Evolutionary conservation across 2,329 filamentous ascomycete species (phyloP).

Genomic region (Bimuria novae-zelandiae): DNA sequence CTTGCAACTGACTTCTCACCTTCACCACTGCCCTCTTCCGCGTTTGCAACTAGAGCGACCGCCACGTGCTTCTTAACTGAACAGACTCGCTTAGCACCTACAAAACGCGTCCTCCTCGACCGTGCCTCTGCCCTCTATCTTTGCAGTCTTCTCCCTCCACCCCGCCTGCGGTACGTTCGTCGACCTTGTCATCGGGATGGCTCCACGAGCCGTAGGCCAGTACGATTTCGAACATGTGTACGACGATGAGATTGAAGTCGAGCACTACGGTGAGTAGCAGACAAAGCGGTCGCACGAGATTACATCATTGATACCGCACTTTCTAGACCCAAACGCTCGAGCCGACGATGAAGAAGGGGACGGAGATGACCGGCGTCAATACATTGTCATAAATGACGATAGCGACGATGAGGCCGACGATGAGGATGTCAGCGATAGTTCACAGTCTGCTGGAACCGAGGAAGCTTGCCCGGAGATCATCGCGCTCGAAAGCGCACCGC

Average conservation of each 20-base stretch:
- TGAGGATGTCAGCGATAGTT: background rate
- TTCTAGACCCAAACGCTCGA: background rate
- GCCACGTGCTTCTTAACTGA: background rate
- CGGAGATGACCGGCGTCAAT: background rate
- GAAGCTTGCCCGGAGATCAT: background rate
- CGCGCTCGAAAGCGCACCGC: too few relatives aligned
- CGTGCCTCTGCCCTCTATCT: background rate
- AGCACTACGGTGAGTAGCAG: constrained; percentile 6
- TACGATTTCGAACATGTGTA: constrained; percentile 6
- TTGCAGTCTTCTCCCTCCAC: background rate
- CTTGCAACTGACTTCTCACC: background rate
- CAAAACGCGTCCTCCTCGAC: background rate
- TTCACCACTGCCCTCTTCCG: constrained; percentile 7
- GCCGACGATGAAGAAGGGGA: background rate
- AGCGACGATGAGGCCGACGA: background rate
- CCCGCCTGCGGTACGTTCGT: background rate
- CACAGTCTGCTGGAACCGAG: background rate
- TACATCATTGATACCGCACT: background rate
- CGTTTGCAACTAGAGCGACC: background rate
- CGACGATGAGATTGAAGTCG: constrained; percentile 11
- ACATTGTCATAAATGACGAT: constrained; percentile 3
- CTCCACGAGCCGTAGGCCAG: background rate
- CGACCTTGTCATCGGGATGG: background rate
- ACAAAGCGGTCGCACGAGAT: background rate
- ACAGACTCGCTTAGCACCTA: background rate